phyloP scores from a whole-genome alignment of 2,329 filamentous ascomycete genomes.

The Thyridium curvatum region DNA sequence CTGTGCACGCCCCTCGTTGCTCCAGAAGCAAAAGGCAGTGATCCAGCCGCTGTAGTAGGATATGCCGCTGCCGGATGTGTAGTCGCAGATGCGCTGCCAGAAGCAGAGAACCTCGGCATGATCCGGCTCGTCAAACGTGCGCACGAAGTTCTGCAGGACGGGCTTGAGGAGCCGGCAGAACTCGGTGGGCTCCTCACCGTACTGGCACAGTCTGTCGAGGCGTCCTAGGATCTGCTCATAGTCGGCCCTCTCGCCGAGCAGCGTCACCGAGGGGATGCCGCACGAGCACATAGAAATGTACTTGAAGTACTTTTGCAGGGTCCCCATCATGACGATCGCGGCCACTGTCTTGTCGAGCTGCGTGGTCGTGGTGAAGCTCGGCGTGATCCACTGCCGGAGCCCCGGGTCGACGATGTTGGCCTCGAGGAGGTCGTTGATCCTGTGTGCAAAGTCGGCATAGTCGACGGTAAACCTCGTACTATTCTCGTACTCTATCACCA shows the following conservation, averaged over 20 bases:
- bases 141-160: slow-evolving; percentile 29
- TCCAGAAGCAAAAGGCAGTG: slow-evolving; percentile 9
- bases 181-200: slow-evolving; percentile 25
- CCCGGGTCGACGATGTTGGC: slow-evolving; percentile 28
- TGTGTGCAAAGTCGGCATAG: slow-evolving; percentile 22
- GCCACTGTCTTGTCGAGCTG: slow-evolving; percentile 28
- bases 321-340: slow-evolving; percentile 35
- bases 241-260: slow-evolving; percentile 34
- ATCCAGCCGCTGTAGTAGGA: slow-evolving; percentile 6
- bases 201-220: slow-evolving; percentile 27
- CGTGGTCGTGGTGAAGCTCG: slow-evolving; percentile 36
- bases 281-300: slow-evolving; percentile 24
- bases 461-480: slow-evolving; percentile 4
- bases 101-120: slow-evolving; percentile 22
- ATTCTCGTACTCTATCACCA: slow-evolving; percentile 9
- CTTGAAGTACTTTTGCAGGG: slow-evolving; percentile 34
- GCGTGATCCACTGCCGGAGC: slow-evolving; percentile 33
- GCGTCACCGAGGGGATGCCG: slow-evolving; percentile 40
- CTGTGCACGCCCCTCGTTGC: slow-evolving; percentile 1
- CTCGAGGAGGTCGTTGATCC: slow-evolving; percentile 27
- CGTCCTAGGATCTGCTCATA: slow-evolving; percentile 25
- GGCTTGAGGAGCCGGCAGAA: slow-evolving; percentile 28
- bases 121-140: slow-evolving; percentile 23
- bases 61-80: not conserved
- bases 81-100: slow-evolving; percentile 19